Base-by-base conservation (phyloP, 345 rosid genomes). In the Populus simonii region DNA sequence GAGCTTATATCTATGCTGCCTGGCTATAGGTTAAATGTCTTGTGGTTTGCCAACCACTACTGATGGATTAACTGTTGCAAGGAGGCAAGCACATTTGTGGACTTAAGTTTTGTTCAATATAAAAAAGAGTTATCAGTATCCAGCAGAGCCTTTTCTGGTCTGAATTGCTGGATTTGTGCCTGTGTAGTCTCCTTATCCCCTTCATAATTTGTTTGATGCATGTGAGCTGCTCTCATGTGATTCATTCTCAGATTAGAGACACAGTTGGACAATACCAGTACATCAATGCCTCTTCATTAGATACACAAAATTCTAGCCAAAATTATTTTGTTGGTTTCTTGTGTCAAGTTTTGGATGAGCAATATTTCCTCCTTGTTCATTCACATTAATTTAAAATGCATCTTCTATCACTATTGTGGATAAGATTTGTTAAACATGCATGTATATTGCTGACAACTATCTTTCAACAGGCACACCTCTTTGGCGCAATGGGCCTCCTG, bases 401-500 rank as follows among this genome's bases (percentile, higher is more conserved):
- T 74, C 17, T 55, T 67, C 39, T 63, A 25, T 71, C 38, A 3
- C 29, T 67, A 35, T 23, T 31, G 67, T 65, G 7, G 6, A 39
- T 38, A 31, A 2, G 25, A 25, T 49, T 49, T 73, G 18, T 47
- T 76, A 66, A 51, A 70, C 8, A 23, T 36, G 72, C 17, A 10
- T 38, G 27, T n/a, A 3, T 47, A 39, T 73, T 78, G 61, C 79
- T 86, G 76, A 79, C 76, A 75, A 69, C 25, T 59, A 51, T 59
- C 25, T 41, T 82, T 80, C 27, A 68, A 86, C 80, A 96, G 98
- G 90, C 85, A 94, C 99, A 39, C 98, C 99, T 76, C 84, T 96
- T 41, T 96, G 98, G 99, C 83, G 99, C 69, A 96, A 96, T 76
- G 98, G 99, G 61, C 99, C 98, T 80, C 94, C 98, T 0, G 99